These are phyloP conservation scores for Mortierella sp. DNA, from an alignment of 371 early-diverging fungal genomes.

Conservation along the genomic window DNA sequence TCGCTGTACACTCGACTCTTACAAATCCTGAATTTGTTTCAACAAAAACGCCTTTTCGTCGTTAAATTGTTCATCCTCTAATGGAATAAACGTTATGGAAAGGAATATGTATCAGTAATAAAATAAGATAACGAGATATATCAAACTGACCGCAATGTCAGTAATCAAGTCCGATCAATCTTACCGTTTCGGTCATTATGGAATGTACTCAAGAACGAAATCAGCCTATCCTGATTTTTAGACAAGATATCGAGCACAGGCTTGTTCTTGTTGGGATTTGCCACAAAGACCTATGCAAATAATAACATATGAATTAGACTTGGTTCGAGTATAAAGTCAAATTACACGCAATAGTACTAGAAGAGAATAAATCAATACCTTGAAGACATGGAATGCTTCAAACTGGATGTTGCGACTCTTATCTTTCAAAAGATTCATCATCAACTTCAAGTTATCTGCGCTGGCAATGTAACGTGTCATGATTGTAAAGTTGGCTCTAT, in stretches of 20 bases:
- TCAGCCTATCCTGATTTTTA: constrained; percentile 93
- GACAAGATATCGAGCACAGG: constrained; percentile 91
- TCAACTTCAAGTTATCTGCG: constrained; percentile 94
- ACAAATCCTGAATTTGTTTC: constrained; percentile 86
- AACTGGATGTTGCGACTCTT: constrained; percentile 97
- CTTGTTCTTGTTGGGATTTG: constrained; percentile 96
- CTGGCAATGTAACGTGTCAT: constrained; percentile 96
- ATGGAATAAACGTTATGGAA: background rate
- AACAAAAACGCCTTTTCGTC: constrained; percentile 97
- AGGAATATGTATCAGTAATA: background rate
- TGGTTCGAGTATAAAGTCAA: background rate
- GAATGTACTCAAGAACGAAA: constrained; percentile 89
- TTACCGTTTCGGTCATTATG: constrained; percentile 95
- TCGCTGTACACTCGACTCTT: background rate
- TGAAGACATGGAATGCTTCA: constrained; percentile 99
- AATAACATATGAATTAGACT: background rate
- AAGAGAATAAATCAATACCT: constrained; percentile 64
- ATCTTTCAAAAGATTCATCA: constrained; percentile 97
- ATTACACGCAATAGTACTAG: no score
- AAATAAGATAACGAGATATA: background rate
- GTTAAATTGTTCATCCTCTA: constrained; percentile 98
- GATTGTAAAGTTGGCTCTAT: constrained; percentile 93
- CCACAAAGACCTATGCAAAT: constrained; percentile 89
- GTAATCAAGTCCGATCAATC: background rate
- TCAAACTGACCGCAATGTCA: background rate